Evolutionary conservation across 2,329 filamentous ascomycete species (phyloP).

Genomic region (Alternaria alternata): DNA sequence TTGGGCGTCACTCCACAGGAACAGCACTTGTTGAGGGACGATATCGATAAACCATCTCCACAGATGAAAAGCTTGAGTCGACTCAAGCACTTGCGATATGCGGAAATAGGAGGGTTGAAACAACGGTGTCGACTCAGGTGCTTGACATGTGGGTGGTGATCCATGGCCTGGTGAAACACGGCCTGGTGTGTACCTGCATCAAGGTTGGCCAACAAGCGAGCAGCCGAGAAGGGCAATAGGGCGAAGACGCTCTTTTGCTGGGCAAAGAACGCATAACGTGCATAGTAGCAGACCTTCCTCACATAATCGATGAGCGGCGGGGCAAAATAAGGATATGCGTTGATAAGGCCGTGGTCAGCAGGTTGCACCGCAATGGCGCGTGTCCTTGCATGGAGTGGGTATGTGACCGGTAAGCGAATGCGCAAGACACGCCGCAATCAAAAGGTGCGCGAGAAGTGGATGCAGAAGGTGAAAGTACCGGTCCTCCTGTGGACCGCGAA

Average conservation of each 20-base stretch:
- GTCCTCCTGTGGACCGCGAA: conserved; percentile 9
- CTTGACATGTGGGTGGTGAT: conserved; percentile 4
- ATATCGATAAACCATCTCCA: conserved; percentile 13
- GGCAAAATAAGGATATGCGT: conserved; percentile 18
- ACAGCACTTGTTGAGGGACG: conserved; percentile 9
- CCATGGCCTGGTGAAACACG: conserved; percentile 14
- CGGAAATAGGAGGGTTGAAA: conserved; percentile 17
- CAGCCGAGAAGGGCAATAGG: neutral
- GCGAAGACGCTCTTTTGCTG: neutral
- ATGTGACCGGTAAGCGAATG: conserved; percentile 1
- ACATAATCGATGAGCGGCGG: neutral
- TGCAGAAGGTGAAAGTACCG: conserved; percentile 3
- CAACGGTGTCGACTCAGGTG: neutral
- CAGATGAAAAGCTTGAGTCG: conserved; percentile 14
- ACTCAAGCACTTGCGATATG: conserved; percentile 12
- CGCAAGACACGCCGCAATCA: conserved; percentile 11
- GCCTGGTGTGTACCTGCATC: conserved; percentile 10
- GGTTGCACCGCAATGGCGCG: neutral
- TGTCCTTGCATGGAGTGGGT: neutral
- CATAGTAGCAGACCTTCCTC: conserved; percentile 3
- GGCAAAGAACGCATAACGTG: neutral
- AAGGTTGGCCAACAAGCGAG: conserved; percentile 12
- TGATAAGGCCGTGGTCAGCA: conserved; percentile 1
- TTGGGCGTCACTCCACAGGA: neutral
- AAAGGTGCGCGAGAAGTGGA: conserved; percentile 14